Evolutionary conservation across 2,329 filamentous ascomycete species (phyloP).

Genomic region (Fusarium sp.): DNA sequence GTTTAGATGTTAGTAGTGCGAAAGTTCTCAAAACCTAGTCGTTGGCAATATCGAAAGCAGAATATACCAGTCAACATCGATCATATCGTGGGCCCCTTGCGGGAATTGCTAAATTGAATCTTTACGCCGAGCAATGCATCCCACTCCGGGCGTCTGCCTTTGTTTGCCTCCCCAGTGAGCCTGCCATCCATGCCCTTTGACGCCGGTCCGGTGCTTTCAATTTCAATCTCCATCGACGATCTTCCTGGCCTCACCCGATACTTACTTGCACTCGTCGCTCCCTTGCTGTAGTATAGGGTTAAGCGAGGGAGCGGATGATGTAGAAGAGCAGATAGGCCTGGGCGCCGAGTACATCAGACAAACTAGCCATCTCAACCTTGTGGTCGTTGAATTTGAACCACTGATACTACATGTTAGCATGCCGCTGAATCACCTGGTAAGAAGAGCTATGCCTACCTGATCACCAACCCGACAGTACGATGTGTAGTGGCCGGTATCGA

Average conservation of each 20-base stretch:
- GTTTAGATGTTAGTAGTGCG: neutral
- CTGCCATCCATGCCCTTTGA: conserved; percentile 17
- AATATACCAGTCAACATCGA: conserved; percentile 2
- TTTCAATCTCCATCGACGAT: neutral
- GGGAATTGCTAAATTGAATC: conserved; percentile 24
- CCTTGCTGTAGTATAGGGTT: conserved; percentile 18
- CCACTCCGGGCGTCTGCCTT: conserved; percentile 15
- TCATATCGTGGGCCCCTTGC: neutral
- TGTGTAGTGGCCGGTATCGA: conserved; percentile 92
- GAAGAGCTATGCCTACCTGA: conserved; percentile 54
- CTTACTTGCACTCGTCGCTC: neutral
- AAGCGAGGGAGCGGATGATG: conserved; percentile 71
- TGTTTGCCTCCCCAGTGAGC: neutral
- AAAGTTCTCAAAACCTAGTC: neutral
- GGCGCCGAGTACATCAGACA: conserved; percentile 85
- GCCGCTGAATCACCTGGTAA: neutral
- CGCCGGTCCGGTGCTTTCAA: conserved; percentile 9
- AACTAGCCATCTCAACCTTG: conserved; percentile 84
- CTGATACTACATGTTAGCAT: conserved; percentile 53
- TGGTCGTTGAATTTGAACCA: conserved; percentile 98
- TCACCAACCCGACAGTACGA: conserved; percentile 88
- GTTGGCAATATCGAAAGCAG: neutral
- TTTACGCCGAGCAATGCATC: conserved; percentile 37
- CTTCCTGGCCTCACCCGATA: neutral
- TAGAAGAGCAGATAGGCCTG: conserved; percentile 95